Conservation (phyloP, 805 yeast species). For the Saccharomycopsis capsularis region DNA sequence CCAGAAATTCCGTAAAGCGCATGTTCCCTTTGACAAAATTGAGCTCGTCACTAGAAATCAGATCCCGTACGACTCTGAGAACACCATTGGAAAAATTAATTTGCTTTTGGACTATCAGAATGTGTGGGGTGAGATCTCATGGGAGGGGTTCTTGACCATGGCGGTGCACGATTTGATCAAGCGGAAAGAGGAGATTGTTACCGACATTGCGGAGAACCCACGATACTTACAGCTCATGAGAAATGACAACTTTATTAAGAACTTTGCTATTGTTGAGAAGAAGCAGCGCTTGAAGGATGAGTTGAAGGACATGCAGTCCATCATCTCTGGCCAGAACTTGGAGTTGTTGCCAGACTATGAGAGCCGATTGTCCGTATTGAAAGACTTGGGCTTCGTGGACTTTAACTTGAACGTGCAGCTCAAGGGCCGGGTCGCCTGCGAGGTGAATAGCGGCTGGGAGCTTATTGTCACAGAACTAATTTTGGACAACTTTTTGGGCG, state of each 20-base stretch:
- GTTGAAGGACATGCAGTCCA: slow-evolving; percentile 48
- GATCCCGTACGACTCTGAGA: slow-evolving; percentile 28
- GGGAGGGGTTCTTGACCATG: slow-evolving; percentile 32
- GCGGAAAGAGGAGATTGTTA: slow-evolving; percentile 32
- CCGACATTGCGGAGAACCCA: slow-evolving; percentile 27
- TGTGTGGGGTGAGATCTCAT: slow-evolving; percentile 39
- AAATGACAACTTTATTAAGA: slow-evolving; percentile 39
- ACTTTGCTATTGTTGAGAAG: slow-evolving; percentile 39
- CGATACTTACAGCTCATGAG: slow-evolving; percentile 24
- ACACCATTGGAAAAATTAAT: slow-evolving; percentile 32
- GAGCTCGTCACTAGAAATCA: slow-evolving; percentile 37
- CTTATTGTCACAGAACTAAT: slow-evolving; percentile 81
- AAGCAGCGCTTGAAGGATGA: slow-evolving; percentile 41
- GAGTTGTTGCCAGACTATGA: slow-evolving; percentile 91
- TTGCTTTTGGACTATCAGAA: slow-evolving; percentile 33
- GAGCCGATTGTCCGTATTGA: slow-evolving; percentile 73
- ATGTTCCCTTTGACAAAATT: slow-evolving; percentile 14
- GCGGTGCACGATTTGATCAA: slow-evolving; percentile 32
- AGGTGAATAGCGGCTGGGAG: slow-evolving; percentile 87
- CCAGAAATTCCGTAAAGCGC: slow-evolving; percentile 22
- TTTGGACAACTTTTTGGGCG: slow-evolving; percentile 85
- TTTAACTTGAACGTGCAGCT: slow-evolving; percentile 59
- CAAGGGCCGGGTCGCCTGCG: slow-evolving; percentile 93
- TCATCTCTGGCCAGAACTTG: slow-evolving; percentile 80
- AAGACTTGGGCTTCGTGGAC: slow-evolving; percentile 77